Evolutionary conservation across 768 basidiomycete genomes (phyloP), one percentile per base, ranked within the genome.

Genomic region (Suillus hirtellus): DNA sequence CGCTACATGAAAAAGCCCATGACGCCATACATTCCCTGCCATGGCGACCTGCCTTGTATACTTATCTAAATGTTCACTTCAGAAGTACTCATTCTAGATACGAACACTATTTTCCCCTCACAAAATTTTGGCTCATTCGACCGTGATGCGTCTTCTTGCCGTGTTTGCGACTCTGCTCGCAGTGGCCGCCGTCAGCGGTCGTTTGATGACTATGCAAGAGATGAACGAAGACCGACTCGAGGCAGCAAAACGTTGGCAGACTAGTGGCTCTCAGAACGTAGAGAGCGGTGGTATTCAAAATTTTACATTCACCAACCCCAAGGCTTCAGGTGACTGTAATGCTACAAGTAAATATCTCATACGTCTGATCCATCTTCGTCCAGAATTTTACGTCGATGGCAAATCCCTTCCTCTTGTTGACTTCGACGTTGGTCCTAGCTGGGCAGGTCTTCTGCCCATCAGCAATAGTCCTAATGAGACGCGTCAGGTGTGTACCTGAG

Each of bases 311-410:
- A 46, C n/a, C n/a, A 46, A 46, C 10, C 44, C n/a, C 3, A 46
- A 46, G 4, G 44, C 44, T 1, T 46, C 44, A 46, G 44, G 44
- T 46, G 4, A 46, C 10, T 46, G 44, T 4, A 46, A 11, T n/a
- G n/a, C 44, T 46, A 46, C n/a, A 11, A n/a, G 10, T 11, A 11
- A 46, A 46, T n/a, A n/a, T n/a, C 10, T n/a, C 4, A n/a, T 46
- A n/a, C 10, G 44, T n/a, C 78, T 50, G 15, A 31, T 50, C 3
- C 14, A 15, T 50, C 14, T 50, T 50, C 24, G 27, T 31, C 14
- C 27, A 89, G 89, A 88, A 67, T 92, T 90, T 70, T 89, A 78
- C 68, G 90, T 92, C n/a, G 77, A 90, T 65, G 90, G 90, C 1
- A 80, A 74, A 46, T 77, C 74, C 34, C 85, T 92, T 50, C 89